Percentiles rank a stretch among this genome's conserved stretches.
Conservation (phyloP, 1,284 basidiomycete species). For the Cutaneotrichosporon sp. region DNA sequence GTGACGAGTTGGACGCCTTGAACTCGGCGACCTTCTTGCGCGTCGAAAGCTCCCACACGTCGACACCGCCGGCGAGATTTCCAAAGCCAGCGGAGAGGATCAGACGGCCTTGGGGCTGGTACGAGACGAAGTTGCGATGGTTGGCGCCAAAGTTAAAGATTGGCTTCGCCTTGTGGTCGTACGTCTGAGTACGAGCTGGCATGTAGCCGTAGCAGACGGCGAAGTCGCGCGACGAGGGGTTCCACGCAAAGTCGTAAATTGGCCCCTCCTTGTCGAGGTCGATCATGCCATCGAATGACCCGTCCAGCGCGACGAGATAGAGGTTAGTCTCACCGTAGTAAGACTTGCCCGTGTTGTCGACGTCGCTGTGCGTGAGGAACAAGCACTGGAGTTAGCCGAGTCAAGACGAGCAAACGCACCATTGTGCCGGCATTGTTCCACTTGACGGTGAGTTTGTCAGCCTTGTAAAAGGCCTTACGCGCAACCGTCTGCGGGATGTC, state of each 20-base stretch:
- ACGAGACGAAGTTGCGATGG: conserved; percentile 86
- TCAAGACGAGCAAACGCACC: conserved; percentile 27
- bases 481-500: conserved; percentile 47
- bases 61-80: conserved; percentile 88
- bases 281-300: conserved; percentile 89
- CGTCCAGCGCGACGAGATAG: conserved; percentile 89
- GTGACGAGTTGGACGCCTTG: conserved; percentile 79
- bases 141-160: conserved; percentile 86
- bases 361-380: conserved; percentile 89
- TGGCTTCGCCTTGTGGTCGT: conserved; percentile 82
- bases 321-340: conserved; percentile 98
- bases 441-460: conserved; percentile 88
- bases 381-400: conserved; percentile 61
- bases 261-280: conserved; percentile 94
- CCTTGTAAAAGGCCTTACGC: conserved; percentile 93
- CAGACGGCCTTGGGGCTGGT: conserved; percentile 90
- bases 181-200: conserved; percentile 89
- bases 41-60: conserved; percentile 83
- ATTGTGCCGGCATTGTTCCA: conserved; percentile 84
- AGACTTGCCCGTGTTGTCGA: conserved; percentile 93
- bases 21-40: conserved; percentile 79
- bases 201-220: conserved; percentile 90
- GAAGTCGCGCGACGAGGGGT: conserved; percentile 95
- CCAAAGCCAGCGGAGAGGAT: conserved; percentile 90
- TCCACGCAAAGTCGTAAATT: conserved; percentile 95